Evolutionary conservation across 305 asterid genomes (phyloP), one percentile per base, ranked within the genome.

Genomic region (Stenogyne calaminthoides): DNA sequence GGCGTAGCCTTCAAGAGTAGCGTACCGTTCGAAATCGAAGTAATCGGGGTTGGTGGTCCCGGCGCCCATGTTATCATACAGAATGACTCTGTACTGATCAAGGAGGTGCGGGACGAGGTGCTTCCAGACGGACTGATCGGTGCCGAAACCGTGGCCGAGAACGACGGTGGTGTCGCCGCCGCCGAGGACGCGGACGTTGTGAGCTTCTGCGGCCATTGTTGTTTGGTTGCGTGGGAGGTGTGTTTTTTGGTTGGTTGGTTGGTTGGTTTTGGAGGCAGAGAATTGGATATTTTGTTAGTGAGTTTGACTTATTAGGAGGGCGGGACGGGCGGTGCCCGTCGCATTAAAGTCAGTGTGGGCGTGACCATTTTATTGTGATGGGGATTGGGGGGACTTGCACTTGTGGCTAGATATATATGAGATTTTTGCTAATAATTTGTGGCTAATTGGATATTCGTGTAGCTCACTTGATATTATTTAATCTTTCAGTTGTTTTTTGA

Each of bases 101-200:
- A 87, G 85, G 2, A 91, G 88, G 75, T 89, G 89, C 0, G 97
- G 95, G 0, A 88, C 64, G 20, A 91, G 71, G 7, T 92, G 91
- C 70, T 83, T 88, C 97, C 97, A 92, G 6, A 83, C 92, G 1
- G 96, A 92, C 40, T 90, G 98, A 19, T 92, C 96, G 40, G 92
- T 84, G 39, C 96, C 97, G 49, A 87, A 84, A 15, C 97, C 96
- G 62, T 92, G 98, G 42, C 92, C 93, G 42, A 92, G 92, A 22
- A 92, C 91, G 1, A 88, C 51, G 7, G 85, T 81, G 46, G 15
- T 75, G 18, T 77, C 76, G 59, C 96, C 96, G 49, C 90, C 77
- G 40, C 96, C 98, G 5, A 90, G 44, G 0, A 88, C 79, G 36
- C 68, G 82, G 9, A 90, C 86, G 89, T 92, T 92, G 82, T 92